Evolutionary conservation across 1,284 basidiomycete species (phyloP), one percentile per base, ranked within the genome.

Genomic region (Lignosus rhinocerotis): DNA sequence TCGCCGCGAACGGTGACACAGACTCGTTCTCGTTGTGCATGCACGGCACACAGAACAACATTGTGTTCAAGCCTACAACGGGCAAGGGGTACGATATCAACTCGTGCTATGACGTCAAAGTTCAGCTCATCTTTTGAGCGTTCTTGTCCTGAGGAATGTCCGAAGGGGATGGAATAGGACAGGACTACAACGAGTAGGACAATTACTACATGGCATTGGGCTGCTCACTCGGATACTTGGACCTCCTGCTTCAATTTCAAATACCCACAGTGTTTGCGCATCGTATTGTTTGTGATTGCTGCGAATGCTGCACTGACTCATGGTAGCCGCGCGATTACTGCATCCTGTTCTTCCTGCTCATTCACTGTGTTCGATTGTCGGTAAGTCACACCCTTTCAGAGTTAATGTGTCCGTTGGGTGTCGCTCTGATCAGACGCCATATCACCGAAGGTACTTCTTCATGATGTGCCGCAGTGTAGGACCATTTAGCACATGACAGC

Each of bases 21-120:
- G 67, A 66, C 61, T 57, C 54, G 44, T 71, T 71, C 65, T 64
- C 63, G 33, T 65, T 71, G 2, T 71, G 70, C 63, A 46, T 46
- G 48, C 36, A 45, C 31, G 55, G 53, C 53, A 48, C 55, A 12
- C 66, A 69, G 61, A 62, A 61, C 53, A 68, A 65, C 53, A 55
- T 71, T 32, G 63, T 66, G 21, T 70, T 64, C 61, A 62, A 66
- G 55, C 50, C 62, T 1, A 38, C 57, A 41, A 51, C 62, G 55
- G 53, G 53, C 34, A 33, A 38, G 41, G 50, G 34, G 46, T 69
- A 70, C 62, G 54, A 65, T 62, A 63, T 56, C 57, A 43, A 46
- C 30, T 47, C 61, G 31, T 71, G 70, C 62, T 61, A 64, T 44
- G 47, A 60, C 46, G 66, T 71, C 56, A 59, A 58, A 53, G 44